Evolutionary conservation across 345 rosid species (phyloP).

Genomic region (Stellera chamaejasme): DNA sequence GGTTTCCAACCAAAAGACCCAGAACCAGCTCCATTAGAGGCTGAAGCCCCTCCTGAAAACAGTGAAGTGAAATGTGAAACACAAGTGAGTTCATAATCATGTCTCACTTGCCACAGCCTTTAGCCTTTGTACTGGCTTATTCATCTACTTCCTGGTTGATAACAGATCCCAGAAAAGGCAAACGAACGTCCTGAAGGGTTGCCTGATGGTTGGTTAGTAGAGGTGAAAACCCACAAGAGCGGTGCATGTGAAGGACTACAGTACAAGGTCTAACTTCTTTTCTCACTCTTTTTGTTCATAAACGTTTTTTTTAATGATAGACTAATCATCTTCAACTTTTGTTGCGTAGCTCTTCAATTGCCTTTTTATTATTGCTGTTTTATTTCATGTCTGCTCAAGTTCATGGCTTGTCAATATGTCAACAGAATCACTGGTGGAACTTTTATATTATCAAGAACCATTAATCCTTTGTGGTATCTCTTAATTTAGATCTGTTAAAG

Average conservation of each 20-base stretch:
- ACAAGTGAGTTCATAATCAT: conserved; percentile 20
- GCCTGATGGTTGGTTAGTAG: conserved; percentile 29
- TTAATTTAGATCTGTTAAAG: neutral
- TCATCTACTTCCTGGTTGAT: neutral
- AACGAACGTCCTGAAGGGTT: conserved; percentile 32
- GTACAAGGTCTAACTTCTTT: conserved; percentile 27
- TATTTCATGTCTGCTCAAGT: conserved; percentile 1
- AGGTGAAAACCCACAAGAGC: conserved; percentile 17
- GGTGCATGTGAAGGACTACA: conserved; percentile 17
- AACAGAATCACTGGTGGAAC: conserved; percentile 1
- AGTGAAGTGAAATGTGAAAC: too few relatives aligned
- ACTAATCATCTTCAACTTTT: neutral
- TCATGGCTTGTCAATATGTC: conserved; percentile 2
- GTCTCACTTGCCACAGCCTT: conserved; percentile 2
- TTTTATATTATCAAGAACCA: too few relatives aligned
- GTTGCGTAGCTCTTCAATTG: neutral
- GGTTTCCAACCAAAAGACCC: conserved; percentile 12
- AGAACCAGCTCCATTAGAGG: neutral
- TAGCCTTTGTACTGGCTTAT: conserved; percentile 2
- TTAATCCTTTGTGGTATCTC: conserved; percentile 1
- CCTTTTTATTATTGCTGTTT: neutral
- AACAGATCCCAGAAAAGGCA: conserved; percentile 11
- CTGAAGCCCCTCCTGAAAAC: conserved; percentile 7
- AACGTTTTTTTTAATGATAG: neutral
- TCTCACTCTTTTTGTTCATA: neutral